A percentile compares a stretch with the other conserved stretches of the same genome.
Evolutionary conservation across 2,329 filamentous ascomycete genomes (phyloP).

Genomic region (Ilyonectria sp.): DNA sequence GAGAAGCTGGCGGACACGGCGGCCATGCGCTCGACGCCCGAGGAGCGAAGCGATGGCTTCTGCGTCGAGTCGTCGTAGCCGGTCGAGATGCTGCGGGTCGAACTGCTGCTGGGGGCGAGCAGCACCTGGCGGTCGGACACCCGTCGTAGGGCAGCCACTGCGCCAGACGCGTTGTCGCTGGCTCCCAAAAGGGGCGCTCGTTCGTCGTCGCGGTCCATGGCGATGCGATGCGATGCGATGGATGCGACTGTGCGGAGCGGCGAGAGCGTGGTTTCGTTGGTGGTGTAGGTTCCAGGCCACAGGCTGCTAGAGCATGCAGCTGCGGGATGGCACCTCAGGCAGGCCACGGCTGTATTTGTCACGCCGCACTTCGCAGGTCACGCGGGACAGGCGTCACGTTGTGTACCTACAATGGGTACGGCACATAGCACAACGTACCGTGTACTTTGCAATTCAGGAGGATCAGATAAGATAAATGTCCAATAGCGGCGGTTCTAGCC

Average conservation of each 20-base stretch:
- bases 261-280: not conserved
- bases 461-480: conserved; percentile 47
- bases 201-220: not conserved
- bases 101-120: not conserved
- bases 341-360: not conserved
- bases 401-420: too few relatives aligned
- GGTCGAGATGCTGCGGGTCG: not conserved
- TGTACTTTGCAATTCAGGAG: conserved; percentile 16
- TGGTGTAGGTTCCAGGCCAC: not conserved
- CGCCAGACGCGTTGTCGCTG: not conserved
- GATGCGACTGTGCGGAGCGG: not conserved
- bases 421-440: not conserved
- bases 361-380: not conserved
- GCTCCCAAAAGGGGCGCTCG: not conserved
- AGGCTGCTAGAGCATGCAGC: not conserved
- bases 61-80: conserved; percentile 4
- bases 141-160: not conserved
- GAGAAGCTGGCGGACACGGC: conserved; percentile 64
- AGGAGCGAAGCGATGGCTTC: conserved; percentile 34
- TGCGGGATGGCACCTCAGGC: not conserved
- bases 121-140: not conserved
- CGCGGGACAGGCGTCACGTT: not conserved
- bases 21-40: conserved; percentile 68
- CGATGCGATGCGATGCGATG: not conserved
- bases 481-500: conserved; percentile 47